A percentile compares a stretch with the other conserved stretches of the same genome.
Evolutionary conservation across 148 eudicot genomes (phyloP).

Genomic region (Simmondsia chinensis): DNA sequence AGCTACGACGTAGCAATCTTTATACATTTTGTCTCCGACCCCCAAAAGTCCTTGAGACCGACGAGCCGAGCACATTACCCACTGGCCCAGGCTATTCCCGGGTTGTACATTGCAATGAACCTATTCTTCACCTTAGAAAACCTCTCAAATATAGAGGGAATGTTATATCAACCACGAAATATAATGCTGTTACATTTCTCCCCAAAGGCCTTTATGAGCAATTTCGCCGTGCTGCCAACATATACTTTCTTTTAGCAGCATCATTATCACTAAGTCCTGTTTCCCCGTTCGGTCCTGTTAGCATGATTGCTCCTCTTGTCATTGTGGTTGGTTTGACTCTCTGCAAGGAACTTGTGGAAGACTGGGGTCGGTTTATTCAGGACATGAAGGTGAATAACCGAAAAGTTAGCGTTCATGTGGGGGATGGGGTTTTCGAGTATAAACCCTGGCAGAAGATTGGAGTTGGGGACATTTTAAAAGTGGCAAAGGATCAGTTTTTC

Average conservation of each 20-base stretch:
- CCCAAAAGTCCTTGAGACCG: constrained; percentile 5
- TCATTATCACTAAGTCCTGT: constrained; percentile 58
- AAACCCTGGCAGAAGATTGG: constrained; percentile 64
- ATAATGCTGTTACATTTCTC: constrained; percentile 54
- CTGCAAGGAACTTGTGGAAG: constrained; percentile 89
- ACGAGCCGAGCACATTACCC: constrained; percentile 29
- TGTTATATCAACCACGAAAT: constrained; percentile 85
- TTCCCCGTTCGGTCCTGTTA: constrained; percentile 67
- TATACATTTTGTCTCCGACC: constrained; percentile 66
- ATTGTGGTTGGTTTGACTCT: constrained; percentile 92
- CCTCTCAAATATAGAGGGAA: constrained; percentile 63
- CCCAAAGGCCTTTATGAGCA: constrained; percentile 91
- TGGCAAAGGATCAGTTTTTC: constrained; percentile 78
- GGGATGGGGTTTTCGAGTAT: constrained; percentile 47
- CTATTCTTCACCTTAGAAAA: constrained; percentile 44
- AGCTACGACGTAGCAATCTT: constrained; percentile 53
- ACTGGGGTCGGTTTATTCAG: constrained; percentile 82
- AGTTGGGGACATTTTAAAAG: constrained; percentile 88
- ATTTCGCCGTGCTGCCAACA: constrained; percentile 88
- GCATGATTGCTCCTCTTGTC: constrained; percentile 89
- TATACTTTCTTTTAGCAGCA: constrained; percentile 82
- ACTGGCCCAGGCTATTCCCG: constrained; percentile 70
- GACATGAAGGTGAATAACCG: constrained; percentile 76
- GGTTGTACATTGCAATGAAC: constrained; percentile 64
- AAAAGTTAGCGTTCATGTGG: constrained; percentile 58